Evolutionary conservation across 2,329 filamentous ascomycete species (phyloP).

Genomic region (Thelonectria discophora): DNA sequence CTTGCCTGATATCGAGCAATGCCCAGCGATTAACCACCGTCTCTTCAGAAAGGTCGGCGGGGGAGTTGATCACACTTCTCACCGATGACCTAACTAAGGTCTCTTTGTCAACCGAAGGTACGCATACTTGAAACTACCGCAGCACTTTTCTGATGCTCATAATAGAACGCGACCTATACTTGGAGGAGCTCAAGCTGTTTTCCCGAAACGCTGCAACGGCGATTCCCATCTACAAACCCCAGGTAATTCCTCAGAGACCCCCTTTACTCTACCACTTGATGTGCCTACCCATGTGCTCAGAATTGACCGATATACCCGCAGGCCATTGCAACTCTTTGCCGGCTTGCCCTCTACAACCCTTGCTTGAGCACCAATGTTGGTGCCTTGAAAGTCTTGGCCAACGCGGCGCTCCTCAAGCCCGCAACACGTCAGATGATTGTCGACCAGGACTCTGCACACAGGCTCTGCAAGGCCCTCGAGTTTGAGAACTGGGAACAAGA

Average conservation of each 20-base stretch:
- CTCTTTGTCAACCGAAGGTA: slow-evolving; percentile 68
- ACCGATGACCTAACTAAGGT: slow-evolving; percentile 68
- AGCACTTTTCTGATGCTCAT: slow-evolving; percentile 25
- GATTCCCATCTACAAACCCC: slow-evolving; percentile 83
- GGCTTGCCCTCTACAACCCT: slow-evolving; percentile 75
- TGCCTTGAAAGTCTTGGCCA: slow-evolving; percentile 81
- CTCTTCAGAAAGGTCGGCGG: slow-evolving; percentile 68
- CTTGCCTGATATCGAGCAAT: not conserved
- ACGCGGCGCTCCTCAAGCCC: slow-evolving; percentile 69
- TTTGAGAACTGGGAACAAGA: slow-evolving; percentile 82
- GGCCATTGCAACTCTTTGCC: slow-evolving; percentile 78
- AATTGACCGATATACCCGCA: slow-evolving; percentile 48
- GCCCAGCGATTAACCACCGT: slow-evolving; percentile 26
- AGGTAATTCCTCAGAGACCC: slow-evolving; percentile 58
- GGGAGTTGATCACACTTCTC: slow-evolving; percentile 69
- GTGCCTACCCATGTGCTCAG: not conserved
- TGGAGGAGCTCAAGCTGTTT: slow-evolving; percentile 73
- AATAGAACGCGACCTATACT: slow-evolving; percentile 68
- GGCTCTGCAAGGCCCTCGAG: slow-evolving; percentile 76
- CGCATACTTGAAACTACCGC: slow-evolving; percentile 4
- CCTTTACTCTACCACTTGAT: slow-evolving; percentile 8
- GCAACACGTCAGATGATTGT: slow-evolving; percentile 55
- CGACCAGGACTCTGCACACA: slow-evolving; percentile 62
- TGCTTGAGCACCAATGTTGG: slow-evolving; percentile 73
- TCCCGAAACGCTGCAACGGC: slow-evolving; percentile 75